A percentile compares a stretch with the other conserved stretches of the same genome.
Conservation (phyloP, 345 rosid genomes). For the Gossypium australe region DNA sequence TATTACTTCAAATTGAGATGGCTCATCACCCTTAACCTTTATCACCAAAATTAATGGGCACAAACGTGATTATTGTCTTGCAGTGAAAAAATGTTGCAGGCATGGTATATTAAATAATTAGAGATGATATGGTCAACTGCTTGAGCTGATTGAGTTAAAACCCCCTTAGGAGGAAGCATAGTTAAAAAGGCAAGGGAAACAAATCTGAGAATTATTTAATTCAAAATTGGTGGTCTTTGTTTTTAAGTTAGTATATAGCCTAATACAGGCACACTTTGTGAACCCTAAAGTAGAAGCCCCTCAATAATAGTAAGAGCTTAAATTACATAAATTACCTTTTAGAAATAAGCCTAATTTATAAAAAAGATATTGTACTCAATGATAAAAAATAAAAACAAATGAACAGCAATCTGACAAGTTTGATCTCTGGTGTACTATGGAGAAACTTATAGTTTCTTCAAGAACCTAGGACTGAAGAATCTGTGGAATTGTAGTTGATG, state of each 20-base stretch:
- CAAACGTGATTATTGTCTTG: background rate
- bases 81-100: background rate
- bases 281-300: background rate
- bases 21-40: background rate
- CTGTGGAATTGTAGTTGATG: background rate
- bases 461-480: background rate
- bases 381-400: background rate
- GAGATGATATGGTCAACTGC: background rate
- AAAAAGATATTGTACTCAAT: background rate
- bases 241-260: background rate
- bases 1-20: background rate
- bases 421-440: background rate
- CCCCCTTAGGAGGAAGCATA: constrained; percentile 1
- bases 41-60: background rate
- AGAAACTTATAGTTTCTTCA: background rate
- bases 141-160: background rate
- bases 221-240: background rate
- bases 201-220: background rate
- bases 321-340: background rate
- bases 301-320: background rate
- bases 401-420: background rate
- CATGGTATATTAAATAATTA: background rate
- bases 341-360: background rate
- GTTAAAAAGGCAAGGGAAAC: background rate
- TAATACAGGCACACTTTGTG: background rate